These are phyloP conservation scores for Monosporascus sp. DNA, from an alignment of 2,329 filamentous ascomycete genomes.

Conservation along the genomic window DNA sequence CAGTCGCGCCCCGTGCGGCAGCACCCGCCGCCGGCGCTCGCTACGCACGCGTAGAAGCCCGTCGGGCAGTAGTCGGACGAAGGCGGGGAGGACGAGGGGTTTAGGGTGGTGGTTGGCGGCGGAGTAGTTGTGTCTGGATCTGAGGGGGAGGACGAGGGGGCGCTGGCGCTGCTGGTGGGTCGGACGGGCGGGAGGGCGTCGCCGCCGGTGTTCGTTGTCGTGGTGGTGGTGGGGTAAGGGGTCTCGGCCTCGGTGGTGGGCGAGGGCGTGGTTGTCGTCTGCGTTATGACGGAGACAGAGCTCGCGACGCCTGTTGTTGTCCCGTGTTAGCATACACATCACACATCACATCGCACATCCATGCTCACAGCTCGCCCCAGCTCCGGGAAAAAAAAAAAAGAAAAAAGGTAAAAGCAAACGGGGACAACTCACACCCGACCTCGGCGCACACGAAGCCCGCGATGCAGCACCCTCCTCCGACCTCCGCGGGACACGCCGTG, in stretches of 20 bases:
- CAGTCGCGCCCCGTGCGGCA: slow-evolving; percentile 86
- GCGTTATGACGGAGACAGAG: slow-evolving; percentile 27
- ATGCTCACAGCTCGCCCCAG: background rate
- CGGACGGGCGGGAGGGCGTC: slow-evolving; percentile 30
- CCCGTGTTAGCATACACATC: slow-evolving; percentile 1
- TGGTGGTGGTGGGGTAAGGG: slow-evolving; percentile 37
- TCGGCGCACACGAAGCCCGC: slow-evolving; percentile 65
- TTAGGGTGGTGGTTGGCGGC: slow-evolving; percentile 27
- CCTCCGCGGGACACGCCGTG: slow-evolving; percentile 56
- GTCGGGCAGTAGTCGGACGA: slow-evolving; percentile 63
- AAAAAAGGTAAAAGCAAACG: background rate
- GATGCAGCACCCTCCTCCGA: slow-evolving; percentile 74
- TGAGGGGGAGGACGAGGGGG: no score
- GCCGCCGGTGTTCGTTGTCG: slow-evolving; percentile 32
- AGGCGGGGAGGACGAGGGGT: slow-evolving; percentile 11
- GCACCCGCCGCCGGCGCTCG: slow-evolving; percentile 77
- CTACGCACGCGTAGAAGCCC: slow-evolving; percentile 87
- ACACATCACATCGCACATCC: background rate
- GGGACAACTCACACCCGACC: slow-evolving; percentile 57
- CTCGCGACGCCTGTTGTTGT: slow-evolving; percentile 29
- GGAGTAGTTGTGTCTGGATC: slow-evolving; percentile 8
- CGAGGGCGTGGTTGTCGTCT: slow-evolving; percentile 33
- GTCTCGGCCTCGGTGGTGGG: slow-evolving; percentile 29
- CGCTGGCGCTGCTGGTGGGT: slow-evolving; percentile 30
- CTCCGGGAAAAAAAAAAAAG: slow-evolving; percentile 7